A percentile compares a stretch with the other conserved stretches of the same genome.
phyloP scores from a whole-genome alignment of 495 filamentous ascomycete genomes.

The Aspergillus sparsus region DNA sequence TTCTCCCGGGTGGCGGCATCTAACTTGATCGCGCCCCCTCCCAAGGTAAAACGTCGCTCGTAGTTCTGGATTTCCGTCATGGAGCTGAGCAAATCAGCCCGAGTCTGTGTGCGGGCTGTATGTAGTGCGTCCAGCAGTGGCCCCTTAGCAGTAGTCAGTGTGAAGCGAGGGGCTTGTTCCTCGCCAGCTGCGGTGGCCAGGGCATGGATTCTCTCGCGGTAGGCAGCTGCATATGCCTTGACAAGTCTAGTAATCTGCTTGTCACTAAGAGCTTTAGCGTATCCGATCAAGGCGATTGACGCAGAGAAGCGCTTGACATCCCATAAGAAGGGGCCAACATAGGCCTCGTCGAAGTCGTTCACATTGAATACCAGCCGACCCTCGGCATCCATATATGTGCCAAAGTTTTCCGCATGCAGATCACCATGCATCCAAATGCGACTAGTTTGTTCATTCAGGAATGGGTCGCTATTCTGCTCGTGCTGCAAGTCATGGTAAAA shows the following conservation, averaged over 20 bases:
- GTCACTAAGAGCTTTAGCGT: slow-evolving; percentile 23
- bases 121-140: slow-evolving; percentile 19
- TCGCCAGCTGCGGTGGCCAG: slow-evolving; percentile 1
- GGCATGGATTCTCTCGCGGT: slow-evolving; percentile 21
- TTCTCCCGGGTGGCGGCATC: slow-evolving; percentile 17
- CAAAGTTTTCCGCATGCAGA: slow-evolving; percentile 24
- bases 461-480: slow-evolving; percentile 2
- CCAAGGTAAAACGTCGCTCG: slow-evolving; percentile 18
- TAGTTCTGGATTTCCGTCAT: slow-evolving; percentile 22
- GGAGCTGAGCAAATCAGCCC: slow-evolving; percentile 11
- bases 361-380: slow-evolving; percentile 24
- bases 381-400: slow-evolving; percentile 23
- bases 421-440: slow-evolving; percentile 25
- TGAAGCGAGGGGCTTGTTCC: slow-evolving; percentile 12
- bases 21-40: slow-evolving; percentile 18
- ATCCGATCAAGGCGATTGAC: slow-evolving; percentile 22
- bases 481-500: slow-evolving; percentile 23
- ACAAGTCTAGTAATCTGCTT: slow-evolving; percentile 21
- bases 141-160: slow-evolving; percentile 21
- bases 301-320: slow-evolving; percentile 22
- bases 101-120: slow-evolving; percentile 17
- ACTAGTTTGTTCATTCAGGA: slow-evolving; percentile 15
- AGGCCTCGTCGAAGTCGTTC: slow-evolving; percentile 26
- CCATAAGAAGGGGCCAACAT: slow-evolving; percentile 23
- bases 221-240: slow-evolving; percentile 13